Evolutionary conservation across 2,329 filamentous ascomycete species (phyloP).

Genomic region (Teratosphaeria pseudoeucalypti): DNA sequence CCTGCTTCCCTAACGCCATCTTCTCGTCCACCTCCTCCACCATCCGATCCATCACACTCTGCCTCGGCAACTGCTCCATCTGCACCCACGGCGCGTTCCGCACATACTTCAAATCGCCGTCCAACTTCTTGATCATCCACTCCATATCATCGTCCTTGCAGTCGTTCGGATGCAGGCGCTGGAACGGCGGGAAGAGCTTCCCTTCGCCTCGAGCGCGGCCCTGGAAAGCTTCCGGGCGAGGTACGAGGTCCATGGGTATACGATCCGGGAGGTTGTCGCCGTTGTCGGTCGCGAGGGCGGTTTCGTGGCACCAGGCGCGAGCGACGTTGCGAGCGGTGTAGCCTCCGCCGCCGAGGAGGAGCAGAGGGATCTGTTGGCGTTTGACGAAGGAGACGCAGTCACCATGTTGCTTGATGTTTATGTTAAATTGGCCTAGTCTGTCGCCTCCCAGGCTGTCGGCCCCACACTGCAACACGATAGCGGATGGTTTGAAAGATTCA

Average conservation of each 20-base stretch:
- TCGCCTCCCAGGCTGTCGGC: conserved; percentile 92
- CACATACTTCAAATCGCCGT: conserved; percentile 79
- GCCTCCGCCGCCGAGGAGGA: conserved; percentile 87
- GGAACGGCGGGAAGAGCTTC: conserved; percentile 77
- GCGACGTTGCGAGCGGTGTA: conserved; percentile 97
- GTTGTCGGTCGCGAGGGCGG: conserved; percentile 72
- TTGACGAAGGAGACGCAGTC: conserved; percentile 87
- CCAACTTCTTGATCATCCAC: conserved; percentile 66
- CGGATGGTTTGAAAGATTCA: conserved; percentile 73
- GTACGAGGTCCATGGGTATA: conserved; percentile 63
- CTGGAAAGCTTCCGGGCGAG: conserved; percentile 75
- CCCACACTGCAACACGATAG: conserved; percentile 90
- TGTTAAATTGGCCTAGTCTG: conserved; percentile 86
- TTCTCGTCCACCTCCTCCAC: conserved; percentile 59
- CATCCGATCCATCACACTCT: conserved; percentile 54
- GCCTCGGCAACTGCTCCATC: conserved; percentile 64
- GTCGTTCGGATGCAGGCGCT: conserved; percentile 49
- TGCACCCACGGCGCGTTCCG: conserved; percentile 73
- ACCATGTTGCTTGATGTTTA: conserved; percentile 90
- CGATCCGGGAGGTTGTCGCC: conserved; percentile 59
- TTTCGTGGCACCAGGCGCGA: conserved; percentile 94
- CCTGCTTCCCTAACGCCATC: conserved; percentile 40
- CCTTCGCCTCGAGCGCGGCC: conserved; percentile 60
- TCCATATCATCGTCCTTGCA: conserved; percentile 73
- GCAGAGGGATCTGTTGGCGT: conserved; percentile 63